Conservation (phyloP, 768 basidiomycete species). For the Boletus reticuloceps region DNA sequence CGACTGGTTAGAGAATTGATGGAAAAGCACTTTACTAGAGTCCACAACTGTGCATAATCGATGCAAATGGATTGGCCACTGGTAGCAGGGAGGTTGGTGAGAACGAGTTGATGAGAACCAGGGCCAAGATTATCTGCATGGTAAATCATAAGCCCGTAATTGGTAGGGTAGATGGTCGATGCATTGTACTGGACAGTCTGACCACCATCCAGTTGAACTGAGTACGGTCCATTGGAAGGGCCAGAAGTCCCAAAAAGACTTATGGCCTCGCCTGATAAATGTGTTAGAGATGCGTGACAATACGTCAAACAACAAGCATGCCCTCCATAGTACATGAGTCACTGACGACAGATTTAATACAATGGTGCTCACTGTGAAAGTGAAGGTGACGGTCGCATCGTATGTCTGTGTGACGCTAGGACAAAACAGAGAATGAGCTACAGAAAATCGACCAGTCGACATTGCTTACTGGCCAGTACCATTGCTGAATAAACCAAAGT, state of each 20-base stretch:
- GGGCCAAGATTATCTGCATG: constrained; percentile 39
- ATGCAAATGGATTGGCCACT: constrained; percentile 26
- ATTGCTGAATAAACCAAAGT: constrained; percentile 39
- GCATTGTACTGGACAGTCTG: constrained; percentile 18
- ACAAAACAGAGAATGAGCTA: background rate
- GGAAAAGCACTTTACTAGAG: constrained; percentile 14
- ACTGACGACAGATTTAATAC: background rate
- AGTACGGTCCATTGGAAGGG: constrained; percentile 34
- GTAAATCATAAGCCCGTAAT: constrained; percentile 32
- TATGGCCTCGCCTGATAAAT: constrained; percentile 38
- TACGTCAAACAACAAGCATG: constrained; percentile 1
- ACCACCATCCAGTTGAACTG: constrained; percentile 36
- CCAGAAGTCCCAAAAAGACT: constrained; percentile 45
- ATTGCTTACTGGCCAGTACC: constrained; percentile 41
- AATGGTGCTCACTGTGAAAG: constrained; percentile 37
- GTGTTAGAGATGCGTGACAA: background rate
- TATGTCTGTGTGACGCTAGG: constrained; percentile 35
- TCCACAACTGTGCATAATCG: constrained; percentile 32
- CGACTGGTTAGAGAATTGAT: background rate
- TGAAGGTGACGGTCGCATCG: constrained; percentile 35
- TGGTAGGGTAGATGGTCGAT: constrained; percentile 14
- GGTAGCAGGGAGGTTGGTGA: constrained; percentile 30
- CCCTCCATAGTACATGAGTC: constrained; percentile 18
- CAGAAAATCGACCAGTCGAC: background rate
- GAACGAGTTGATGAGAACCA: constrained; percentile 33